Base-by-base conservation (phyloP, 225 moss, liverwort and hornwort genomes). In the Bryum argenteum region DNA sequence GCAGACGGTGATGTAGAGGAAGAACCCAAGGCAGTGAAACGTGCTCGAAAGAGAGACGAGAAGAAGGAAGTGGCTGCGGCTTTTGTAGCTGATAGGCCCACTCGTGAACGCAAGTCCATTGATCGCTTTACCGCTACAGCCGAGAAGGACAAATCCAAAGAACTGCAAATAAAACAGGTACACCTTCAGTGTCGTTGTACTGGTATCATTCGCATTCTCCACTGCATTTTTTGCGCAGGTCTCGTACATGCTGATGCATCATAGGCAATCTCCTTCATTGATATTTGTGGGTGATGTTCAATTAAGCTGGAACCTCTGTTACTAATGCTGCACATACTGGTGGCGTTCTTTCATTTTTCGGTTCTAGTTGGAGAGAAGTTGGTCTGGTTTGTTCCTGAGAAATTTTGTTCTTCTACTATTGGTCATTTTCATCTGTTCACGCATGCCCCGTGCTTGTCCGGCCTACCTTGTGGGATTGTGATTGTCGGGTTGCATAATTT, bases 61-160 rank as follows among this genome's bases (percentile, higher is more conserved):
- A 81, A 78, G 56, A 88, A 88, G 64, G 87, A 82, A 74, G 50
- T 60, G 12, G 66, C 77, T 71, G 75, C 75, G 11, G 69, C 69
- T 33, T 91, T 82, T 67, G 87, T 85, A 43, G 78, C 85, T 54
- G 89, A 90, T 10, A 85, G 91, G 68, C 94, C 94, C 57, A 71
- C 90, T 17, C 88, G 91, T 13, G 90, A 91, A 77, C 83, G 94
- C 53, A 94, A 94, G 81, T 89, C 84, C 40, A 94, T 94, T 71
- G 91, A 91, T 39, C 88, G 94, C 74, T 94, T 94, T 72, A 85
- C 91, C 53, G 91, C 91, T 9, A 81, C 91, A 58, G 39, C 79
- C 43, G 90, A 94, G 60, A 94, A 87, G 59, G 90, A 76, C 40
- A 82, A 82, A 57, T 82, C 82, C 48, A 91, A 89, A 69, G 88